Evolutionary conservation across 805 yeast genomes (phyloP).

Genomic region (Starmera quercuum): DNA sequence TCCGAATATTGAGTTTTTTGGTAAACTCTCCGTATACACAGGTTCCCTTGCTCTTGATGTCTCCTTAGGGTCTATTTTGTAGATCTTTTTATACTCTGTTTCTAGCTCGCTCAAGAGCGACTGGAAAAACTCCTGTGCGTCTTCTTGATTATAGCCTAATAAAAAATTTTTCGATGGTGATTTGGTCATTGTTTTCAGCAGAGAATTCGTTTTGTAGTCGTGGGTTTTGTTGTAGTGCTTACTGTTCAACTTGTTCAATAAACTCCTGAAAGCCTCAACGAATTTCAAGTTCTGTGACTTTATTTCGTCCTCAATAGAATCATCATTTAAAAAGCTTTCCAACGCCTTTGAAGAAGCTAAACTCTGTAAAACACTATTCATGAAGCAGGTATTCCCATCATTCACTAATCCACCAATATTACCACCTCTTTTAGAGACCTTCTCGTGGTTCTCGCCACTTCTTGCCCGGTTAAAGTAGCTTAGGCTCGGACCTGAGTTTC

Average conservation of each 20-base stretch:
- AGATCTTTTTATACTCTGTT: conserved; percentile 36
- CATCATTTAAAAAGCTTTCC: conserved; percentile 44
- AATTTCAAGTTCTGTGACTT: conserved; percentile 29
- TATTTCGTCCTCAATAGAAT: conserved; percentile 11
- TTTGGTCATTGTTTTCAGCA: conserved; percentile 63
- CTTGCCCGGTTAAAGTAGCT: conserved; percentile 1
- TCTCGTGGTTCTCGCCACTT: conserved; percentile 11
- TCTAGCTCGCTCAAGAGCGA: conserved; percentile 62
- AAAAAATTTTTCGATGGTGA: conserved; percentile 74
- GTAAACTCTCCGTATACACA: conserved; percentile 20
- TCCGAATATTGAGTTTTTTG: conserved; percentile 27
- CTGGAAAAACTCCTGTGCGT: conserved; percentile 95
- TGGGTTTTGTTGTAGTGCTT: conserved; percentile 44
- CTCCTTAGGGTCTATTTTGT: conserved; percentile 9
- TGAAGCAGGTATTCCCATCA: conserved; percentile 92
- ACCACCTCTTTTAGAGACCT: conserved; percentile 58
- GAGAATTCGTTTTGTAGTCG: conserved; percentile 52
- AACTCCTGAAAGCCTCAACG: conserved; percentile 42
- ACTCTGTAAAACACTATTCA: conserved; percentile 85
- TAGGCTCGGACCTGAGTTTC: conserved; percentile 1
- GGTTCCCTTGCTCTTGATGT: conserved; percentile 16
- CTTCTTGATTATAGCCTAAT: conserved; percentile 87
- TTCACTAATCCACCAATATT: conserved; percentile 79
- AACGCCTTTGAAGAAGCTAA: conserved; percentile 67
- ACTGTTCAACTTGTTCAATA: conserved; percentile 48